Percentiles rank a stretch among this genome's conserved stretches.
These are phyloP conservation scores for Flaveria bidentis DNA, from an alignment of 129 eudicot genomes.

Conservation along the genomic window DNA sequence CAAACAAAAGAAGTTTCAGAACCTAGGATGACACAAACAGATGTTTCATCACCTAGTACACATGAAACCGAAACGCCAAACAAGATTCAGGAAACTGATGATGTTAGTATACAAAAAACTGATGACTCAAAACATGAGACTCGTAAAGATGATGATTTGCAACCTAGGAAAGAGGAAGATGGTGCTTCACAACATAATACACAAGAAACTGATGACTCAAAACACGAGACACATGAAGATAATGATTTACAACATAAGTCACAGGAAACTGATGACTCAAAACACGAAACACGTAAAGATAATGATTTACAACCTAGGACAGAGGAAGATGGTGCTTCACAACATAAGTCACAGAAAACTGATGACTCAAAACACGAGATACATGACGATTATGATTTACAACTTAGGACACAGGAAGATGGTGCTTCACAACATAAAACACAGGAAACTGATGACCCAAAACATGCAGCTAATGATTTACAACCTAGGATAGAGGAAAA, in stretches of 20 bases:
- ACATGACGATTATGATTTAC: neutral
- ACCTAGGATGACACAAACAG: neutral
- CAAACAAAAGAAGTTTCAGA: neutral
- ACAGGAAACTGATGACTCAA: neutral
- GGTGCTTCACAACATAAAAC: neutral
- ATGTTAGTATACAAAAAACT: neutral
- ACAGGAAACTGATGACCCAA: neutral
- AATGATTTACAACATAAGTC: neutral
- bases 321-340: neutral
- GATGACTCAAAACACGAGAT: neutral
- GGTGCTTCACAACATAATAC: neutral
- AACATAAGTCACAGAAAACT: neutral
- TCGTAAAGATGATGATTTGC: neutral
- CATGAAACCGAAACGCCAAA: neutral
- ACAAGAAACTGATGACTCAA: neutral
- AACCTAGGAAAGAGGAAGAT: neutral
- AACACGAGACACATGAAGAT: neutral
- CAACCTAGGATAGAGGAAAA: neutral
- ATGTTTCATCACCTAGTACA: neutral
- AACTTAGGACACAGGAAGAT: slow-evolving; percentile 6
- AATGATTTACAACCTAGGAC: slow-evolving; percentile 15
- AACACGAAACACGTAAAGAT: neutral
- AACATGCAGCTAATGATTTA: neutral
- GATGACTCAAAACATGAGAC: neutral
- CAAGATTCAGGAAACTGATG: neutral